A percentile compares a stretch with the other conserved stretches of the same genome.
These are phyloP conservation scores for Globisporangium spiculum DNA, from an alignment of 352 stramenopile genomes.

Conservation along the genomic window DNA sequence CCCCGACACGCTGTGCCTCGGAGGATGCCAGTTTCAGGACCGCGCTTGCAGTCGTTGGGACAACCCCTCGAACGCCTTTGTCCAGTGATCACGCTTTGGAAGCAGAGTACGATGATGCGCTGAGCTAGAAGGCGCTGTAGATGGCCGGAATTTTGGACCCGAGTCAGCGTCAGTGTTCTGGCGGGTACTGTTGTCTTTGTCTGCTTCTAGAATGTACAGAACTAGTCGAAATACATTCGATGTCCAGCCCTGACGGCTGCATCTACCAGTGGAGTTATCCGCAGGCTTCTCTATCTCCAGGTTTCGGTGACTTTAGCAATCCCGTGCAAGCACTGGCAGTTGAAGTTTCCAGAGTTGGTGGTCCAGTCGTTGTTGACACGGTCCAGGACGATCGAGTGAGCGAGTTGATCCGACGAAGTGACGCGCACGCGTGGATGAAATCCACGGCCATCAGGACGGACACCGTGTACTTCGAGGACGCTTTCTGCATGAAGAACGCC, in stretches of 20 bases:
- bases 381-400: not conserved
- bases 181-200: not conserved
- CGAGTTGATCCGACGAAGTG: slow-evolving; percentile 26
- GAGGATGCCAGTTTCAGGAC: not conserved
- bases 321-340: not conserved
- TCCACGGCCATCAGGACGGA: slow-evolving; percentile 30
- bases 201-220: not conserved
- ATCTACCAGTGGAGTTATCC: not conserved
- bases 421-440: slow-evolving; percentile 27
- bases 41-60: not conserved
- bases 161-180: too few species aligned
- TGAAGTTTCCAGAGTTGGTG: not conserved
- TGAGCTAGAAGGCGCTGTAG: too few species aligned
- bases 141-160: too few species aligned
- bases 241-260: not conserved
- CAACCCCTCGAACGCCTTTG: too few species aligned
- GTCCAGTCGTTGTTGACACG: not conserved
- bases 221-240: not conserved
- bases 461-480: slow-evolving; percentile 24
- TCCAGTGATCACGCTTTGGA: too few species aligned
- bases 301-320: not conserved
- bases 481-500: slow-evolving; percentile 30
- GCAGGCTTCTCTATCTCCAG: not conserved
- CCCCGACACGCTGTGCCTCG: too few species aligned
- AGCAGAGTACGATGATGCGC: too few species aligned